Conservation (phyloP, 768 basidiomycete species). For the Albatrellus ellisii region DNA sequence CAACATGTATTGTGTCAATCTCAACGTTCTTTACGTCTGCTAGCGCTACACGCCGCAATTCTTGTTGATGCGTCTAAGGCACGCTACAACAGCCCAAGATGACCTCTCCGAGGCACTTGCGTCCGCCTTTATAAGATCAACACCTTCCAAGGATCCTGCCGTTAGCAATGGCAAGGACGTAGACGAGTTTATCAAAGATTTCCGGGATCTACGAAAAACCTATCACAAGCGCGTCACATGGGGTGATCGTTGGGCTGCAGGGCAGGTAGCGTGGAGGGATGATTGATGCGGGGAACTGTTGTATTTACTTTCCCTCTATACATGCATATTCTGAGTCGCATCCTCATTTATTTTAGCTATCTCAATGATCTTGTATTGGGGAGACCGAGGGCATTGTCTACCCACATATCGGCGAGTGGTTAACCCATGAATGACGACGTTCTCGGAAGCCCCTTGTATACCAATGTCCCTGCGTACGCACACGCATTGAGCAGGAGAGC, state of each 20-base stretch:
- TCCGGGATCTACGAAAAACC: constrained; percentile 75
- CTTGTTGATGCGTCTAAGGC: constrained; percentile 74
- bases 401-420: not conserved
- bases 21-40: not conserved
- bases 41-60: constrained; percentile 83
- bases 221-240: constrained; percentile 92
- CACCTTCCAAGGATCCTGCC: constrained; percentile 16
- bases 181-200: constrained; percentile 80
- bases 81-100: constrained; percentile 84
- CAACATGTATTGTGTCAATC: not conserved
- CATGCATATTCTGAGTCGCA: not conserved
- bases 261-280: constrained; percentile 79
- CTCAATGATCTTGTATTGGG: not conserved
- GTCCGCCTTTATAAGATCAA: constrained; percentile 59
- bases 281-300: constrained; percentile 23
- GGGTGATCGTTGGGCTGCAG: constrained; percentile 76
- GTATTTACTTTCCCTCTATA: not conserved
- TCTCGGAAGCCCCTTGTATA: too few relatives aligned
- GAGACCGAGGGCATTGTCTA: not conserved
- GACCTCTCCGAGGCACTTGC: constrained; percentile 80
- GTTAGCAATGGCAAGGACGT: constrained; percentile 36
- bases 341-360: not conserved
- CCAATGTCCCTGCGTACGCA: too few relatives aligned
- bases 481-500: too few relatives aligned
- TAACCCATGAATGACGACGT: too few relatives aligned